Evolutionary conservation across 1,284 basidiomycete species (phyloP).

Genomic region (Meripilus lineatus): DNA sequence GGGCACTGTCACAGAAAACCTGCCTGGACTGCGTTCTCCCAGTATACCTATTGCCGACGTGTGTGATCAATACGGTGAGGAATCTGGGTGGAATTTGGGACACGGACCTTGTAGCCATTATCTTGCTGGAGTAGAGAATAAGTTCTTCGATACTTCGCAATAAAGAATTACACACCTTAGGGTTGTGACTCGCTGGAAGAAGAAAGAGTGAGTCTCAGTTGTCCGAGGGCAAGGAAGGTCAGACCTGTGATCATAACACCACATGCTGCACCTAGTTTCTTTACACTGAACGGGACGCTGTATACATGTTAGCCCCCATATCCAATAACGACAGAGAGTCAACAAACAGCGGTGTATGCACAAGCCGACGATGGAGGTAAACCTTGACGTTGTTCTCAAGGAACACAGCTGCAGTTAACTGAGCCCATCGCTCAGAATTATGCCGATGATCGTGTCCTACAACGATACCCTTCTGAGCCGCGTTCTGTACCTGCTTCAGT

Average conservation of each 20-base stretch:
- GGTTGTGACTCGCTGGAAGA: slow-evolving; percentile 74
- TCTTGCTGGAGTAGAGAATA: slow-evolving; percentile 49
- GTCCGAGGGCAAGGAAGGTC: slow-evolving; percentile 9
- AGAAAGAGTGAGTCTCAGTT: slow-evolving; percentile 4
- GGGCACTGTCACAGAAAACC: slow-evolving; percentile 5
- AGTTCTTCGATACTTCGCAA: background rate
- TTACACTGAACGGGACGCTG: slow-evolving; percentile 77
- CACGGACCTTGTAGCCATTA: slow-evolving; percentile 76
- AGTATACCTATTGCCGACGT: slow-evolving; percentile 73
- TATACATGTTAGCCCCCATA: background rate
- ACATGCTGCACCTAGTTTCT: slow-evolving; percentile 60
- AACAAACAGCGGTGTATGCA: slow-evolving; percentile 76
- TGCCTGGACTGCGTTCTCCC: slow-evolving; percentile 82
- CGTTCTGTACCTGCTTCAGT: slow-evolving; percentile 44
- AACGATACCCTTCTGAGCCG: slow-evolving; percentile 61
- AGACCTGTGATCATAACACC: slow-evolving; percentile 86
- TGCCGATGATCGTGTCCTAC: slow-evolving; percentile 80
- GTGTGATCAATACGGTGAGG: background rate
- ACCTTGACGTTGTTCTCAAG: slow-evolving; percentile 59
- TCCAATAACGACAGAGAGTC: background rate
- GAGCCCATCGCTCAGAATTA: slow-evolving; percentile 74
- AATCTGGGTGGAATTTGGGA: background rate
- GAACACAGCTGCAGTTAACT: slow-evolving; percentile 69
- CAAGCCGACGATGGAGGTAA: slow-evolving; percentile 64
- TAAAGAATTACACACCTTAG: slow-evolving; percentile 48